Conservation (phyloP, 805 yeast species). For the Hagleromyces aurorensis region DNA sequence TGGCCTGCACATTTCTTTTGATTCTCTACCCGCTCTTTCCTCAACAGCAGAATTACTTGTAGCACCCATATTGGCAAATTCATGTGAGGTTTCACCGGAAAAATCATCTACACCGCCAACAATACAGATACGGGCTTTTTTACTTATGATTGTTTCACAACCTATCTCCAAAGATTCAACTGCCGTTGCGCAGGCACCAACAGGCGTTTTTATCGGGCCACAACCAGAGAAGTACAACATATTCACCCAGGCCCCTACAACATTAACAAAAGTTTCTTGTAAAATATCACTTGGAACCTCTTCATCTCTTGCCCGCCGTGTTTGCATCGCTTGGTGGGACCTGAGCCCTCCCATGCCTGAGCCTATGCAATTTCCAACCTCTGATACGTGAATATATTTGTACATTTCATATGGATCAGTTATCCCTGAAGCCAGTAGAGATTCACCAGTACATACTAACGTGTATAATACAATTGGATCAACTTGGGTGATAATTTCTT, state of each 20-base stretch:
- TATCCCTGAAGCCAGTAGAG: conserved; percentile 71
- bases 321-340: conserved; percentile 82
- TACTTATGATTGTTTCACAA: conserved; percentile 70
- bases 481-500: conserved; percentile 72
- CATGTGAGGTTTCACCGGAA: conserved; percentile 85
- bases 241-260: conserved; percentile 91
- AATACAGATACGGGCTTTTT: conserved; percentile 75
- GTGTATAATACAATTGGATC: conserved; percentile 80
- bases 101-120: conserved; percentile 93
- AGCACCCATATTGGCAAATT: conserved; percentile 89
- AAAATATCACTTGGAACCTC: conserved; percentile 83
- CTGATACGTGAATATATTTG: conserved; percentile 84
- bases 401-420: conserved; percentile 90
- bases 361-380: conserved; percentile 88
- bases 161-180: conserved; percentile 83
- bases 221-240: conserved; percentile 81
- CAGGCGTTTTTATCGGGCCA: conserved; percentile 90
- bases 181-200: conserved; percentile 92
- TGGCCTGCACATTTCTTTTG: conserved; percentile 88
- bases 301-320: conserved; percentile 65
- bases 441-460: conserved; percentile 78
- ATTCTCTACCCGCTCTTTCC: conserved; percentile 75
- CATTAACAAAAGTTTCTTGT: conserved; percentile 86
- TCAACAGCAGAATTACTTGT: conserved; percentile 71
- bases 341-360: conserved; percentile 91